Conservation (phyloP, 768 basidiomycete genomes). For the Phylloporus rhodoxanthus region DNA sequence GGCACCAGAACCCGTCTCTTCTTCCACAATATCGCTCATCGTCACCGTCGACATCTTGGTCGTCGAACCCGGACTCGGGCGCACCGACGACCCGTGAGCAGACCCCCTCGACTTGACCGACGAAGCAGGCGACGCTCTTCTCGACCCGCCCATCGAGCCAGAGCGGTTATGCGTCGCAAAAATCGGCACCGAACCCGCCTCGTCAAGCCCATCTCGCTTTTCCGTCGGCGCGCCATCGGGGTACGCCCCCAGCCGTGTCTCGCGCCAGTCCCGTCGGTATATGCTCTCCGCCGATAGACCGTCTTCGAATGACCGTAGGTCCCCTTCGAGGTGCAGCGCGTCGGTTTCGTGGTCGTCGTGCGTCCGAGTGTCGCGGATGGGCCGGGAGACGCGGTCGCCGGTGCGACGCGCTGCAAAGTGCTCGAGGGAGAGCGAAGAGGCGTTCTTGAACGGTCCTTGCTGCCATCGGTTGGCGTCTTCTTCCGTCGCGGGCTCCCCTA, state of each 20-base stretch:
- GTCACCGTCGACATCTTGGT: slow-evolving; percentile 42
- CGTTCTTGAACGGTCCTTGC: slow-evolving; percentile 53
- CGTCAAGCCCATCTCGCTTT: slow-evolving; percentile 28
- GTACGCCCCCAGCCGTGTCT: slow-evolving; percentile 44
- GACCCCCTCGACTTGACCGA: slow-evolving; percentile 42
- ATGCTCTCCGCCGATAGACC: slow-evolving; percentile 55
- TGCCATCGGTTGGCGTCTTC: slow-evolving; percentile 39
- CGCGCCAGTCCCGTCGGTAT: slow-evolving; percentile 73
- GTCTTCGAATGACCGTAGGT: slow-evolving; percentile 60
- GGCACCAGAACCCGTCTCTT: slow-evolving; percentile 23
- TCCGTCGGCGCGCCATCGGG: slow-evolving; percentile 5
- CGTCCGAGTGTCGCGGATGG: neutral
- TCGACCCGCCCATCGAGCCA: slow-evolving; percentile 23
- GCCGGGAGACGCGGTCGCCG: slow-evolving; percentile 43
- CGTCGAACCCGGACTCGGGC: slow-evolving; percentile 46
- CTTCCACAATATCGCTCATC: slow-evolving; percentile 39
- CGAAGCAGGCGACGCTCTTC: slow-evolving; percentile 43
- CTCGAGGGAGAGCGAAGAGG: slow-evolving; percentile 67
- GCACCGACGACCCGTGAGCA: slow-evolving; percentile 24
- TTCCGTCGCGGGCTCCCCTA: slow-evolving; percentile 44
- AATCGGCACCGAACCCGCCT: slow-evolving; percentile 24
- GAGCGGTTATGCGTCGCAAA: slow-evolving; percentile 16
- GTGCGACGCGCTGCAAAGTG: slow-evolving; percentile 61
- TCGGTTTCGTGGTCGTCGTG: slow-evolving; percentile 20
- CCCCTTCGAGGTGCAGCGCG: slow-evolving; percentile 32